phyloP scores from a whole-genome alignment of 495 filamentous ascomycete genomes.

The Paragyromitra xinjiangensis region DNA sequence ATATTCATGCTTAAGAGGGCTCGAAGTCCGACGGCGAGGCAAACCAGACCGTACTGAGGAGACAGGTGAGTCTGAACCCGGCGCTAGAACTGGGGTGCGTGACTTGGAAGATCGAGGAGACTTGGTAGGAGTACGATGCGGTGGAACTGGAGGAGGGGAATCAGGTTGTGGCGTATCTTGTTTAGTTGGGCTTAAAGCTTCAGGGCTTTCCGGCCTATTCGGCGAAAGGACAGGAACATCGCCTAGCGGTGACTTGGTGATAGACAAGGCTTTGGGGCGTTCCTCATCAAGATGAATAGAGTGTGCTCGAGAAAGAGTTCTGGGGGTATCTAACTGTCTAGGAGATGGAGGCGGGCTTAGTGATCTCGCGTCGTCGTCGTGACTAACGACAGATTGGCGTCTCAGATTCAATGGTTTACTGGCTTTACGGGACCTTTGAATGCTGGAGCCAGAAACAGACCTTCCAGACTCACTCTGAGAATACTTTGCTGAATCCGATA shows the following conservation, averaged over 20 bases:
- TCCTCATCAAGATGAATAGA: slow-evolving; percentile 56
- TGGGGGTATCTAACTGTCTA: slow-evolving; percentile 43
- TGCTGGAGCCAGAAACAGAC: slow-evolving; percentile 49
- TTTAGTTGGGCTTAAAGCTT: slow-evolving; percentile 56
- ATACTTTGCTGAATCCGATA: slow-evolving; percentile 39
- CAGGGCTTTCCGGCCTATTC: slow-evolving; percentile 58
- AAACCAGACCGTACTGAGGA: slow-evolving; percentile 44
- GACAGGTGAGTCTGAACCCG: slow-evolving; percentile 61
- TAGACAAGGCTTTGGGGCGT: slow-evolving; percentile 34
- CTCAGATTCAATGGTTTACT: slow-evolving; percentile 45
- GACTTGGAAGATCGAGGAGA: slow-evolving; percentile 61
- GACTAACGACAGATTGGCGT: slow-evolving; percentile 42
- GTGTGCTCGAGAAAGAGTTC: slow-evolving; percentile 48
- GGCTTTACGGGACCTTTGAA: slow-evolving; percentile 55
- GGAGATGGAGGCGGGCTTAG: slow-evolving; percentile 40
- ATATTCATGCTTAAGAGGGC: slow-evolving; percentile 97
- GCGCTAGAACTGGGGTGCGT: slow-evolving; percentile 60
- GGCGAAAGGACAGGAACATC: slow-evolving; percentile 60
- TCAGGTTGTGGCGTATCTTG: slow-evolving; percentile 53
- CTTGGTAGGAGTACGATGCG: slow-evolving; percentile 63
- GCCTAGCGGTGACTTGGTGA: slow-evolving; percentile 52
- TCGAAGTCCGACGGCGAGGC: slow-evolving; percentile 74
- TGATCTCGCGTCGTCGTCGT: slow-evolving; percentile 30
- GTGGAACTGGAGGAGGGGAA: slow-evolving; percentile 65
- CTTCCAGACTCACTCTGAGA: slow-evolving; percentile 33